A percentile compares a stretch with the other conserved stretches of the same genome.
Conservation (phyloP, 345 rosid genomes). For the Salix exigua region DNA sequence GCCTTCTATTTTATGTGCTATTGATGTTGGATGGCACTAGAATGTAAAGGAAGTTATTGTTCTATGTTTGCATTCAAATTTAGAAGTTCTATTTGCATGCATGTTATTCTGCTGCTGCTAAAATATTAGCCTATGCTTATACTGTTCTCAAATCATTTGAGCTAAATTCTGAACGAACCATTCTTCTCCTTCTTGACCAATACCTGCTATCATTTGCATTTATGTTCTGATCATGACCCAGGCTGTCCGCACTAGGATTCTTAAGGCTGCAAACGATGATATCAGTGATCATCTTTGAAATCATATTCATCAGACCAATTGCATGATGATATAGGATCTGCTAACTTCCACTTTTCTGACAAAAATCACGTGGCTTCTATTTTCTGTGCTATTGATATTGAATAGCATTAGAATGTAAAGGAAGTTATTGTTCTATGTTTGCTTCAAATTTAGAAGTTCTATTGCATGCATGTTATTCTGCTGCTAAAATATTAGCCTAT, state of each 20-base stretch:
- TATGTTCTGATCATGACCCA: slow-evolving; percentile 65
- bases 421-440: neutral
- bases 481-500: neutral
- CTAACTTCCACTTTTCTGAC: neutral
- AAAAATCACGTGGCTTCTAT: neutral
- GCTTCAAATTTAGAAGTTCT: too few relatives aligned
- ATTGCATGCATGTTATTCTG: neutral
- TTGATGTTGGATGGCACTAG: neutral
- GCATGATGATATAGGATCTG: slow-evolving; percentile 15
- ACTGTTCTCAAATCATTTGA: neutral
- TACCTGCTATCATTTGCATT: slow-evolving; percentile 14
- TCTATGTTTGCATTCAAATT: neutral
- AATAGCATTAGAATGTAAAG: neutral
- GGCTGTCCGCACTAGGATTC: slow-evolving; percentile 66
- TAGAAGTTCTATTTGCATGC: neutral
- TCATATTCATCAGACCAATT: slow-evolving; percentile 89
- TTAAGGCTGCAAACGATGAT: slow-evolving; percentile 86
- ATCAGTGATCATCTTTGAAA: slow-evolving; percentile 88
- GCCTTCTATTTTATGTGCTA: neutral
- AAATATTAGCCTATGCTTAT: neutral
- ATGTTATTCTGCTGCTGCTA: neutral
- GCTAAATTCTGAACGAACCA: neutral
- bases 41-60: neutral
- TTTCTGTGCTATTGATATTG: neutral
- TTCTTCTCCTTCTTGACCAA: neutral